Evolutionary conservation across 345 rosid species (phyloP).

Genomic region (Psidium friedrichsthalianum): DNA sequence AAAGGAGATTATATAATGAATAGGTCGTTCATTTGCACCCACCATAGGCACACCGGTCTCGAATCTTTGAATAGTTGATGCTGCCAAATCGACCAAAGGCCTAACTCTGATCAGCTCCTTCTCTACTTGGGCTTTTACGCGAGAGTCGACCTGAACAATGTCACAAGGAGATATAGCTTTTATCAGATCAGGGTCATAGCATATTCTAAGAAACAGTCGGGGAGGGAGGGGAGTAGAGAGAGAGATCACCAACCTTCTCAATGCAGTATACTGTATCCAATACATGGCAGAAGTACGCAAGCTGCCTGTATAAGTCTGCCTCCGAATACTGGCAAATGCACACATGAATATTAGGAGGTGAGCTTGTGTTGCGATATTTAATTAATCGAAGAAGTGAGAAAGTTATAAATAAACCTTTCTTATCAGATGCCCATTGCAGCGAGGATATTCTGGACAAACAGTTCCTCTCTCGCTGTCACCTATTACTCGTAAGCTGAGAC

Average conservation of each 20-base stretch:
- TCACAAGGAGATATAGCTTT: neutral
- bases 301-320: constrained; percentile 90
- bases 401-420: constrained; percentile 39
- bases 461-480: constrained; percentile 94
- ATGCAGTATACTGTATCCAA: constrained; percentile 54
- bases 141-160: constrained; percentile 41
- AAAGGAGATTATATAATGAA: neutral
- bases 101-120: constrained; percentile 47
- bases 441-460: constrained; percentile 92
- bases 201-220: neutral
- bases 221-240: too few species aligned
- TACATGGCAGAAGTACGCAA: constrained; percentile 68
- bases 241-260: constrained; percentile 48
- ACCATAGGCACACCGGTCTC: constrained; percentile 86
- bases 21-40: constrained; percentile 57
- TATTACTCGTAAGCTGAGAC: constrained; percentile 48
- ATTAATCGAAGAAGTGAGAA: neutral
- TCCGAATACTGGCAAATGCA: constrained; percentile 51
- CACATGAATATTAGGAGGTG: neutral
- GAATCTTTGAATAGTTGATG: constrained; percentile 28
- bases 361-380: neutral
- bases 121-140: constrained; percentile 37
- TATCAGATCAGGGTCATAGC: neutral
- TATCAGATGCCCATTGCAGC: constrained; percentile 68
- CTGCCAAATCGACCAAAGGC: constrained; percentile 46